These are phyloP conservation scores for Stevia rebaudiana DNA, from an alignment of 140 eudicot genomes.

Conservation along the genomic window DNA sequence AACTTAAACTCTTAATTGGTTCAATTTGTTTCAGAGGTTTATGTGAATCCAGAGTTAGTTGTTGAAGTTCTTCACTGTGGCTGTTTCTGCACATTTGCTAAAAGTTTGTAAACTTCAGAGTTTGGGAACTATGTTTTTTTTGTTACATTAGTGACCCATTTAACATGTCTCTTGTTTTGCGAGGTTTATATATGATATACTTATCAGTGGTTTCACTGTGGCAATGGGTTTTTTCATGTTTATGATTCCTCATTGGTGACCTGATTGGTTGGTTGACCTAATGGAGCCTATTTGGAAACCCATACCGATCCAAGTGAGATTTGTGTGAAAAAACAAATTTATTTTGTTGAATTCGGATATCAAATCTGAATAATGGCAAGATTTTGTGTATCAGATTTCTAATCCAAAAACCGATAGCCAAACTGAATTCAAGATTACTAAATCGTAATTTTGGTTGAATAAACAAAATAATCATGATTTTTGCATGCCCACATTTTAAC, in stretches of 20 bases:
- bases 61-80: constrained; percentile 13
- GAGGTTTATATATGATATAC: constrained; percentile 19
- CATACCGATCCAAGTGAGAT: too few species aligned
- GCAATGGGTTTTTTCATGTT: constrained; percentile 16
- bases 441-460: too few species aligned
- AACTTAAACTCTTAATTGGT: background rate
- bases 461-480: too few species aligned
- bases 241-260: background rate
- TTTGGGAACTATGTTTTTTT: background rate
- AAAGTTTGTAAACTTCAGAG: constrained; percentile 25
- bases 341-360: too few species aligned
- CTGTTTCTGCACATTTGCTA: constrained; percentile 13
- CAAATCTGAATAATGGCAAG: too few species aligned
- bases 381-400: too few species aligned
- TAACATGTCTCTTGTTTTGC: constrained; percentile 18
- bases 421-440: too few species aligned
- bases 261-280: too few species aligned
- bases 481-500: too few species aligned
- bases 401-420: too few species aligned
- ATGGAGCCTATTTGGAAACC: too few species aligned
- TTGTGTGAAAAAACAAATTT: too few species aligned
- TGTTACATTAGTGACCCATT: constrained; percentile 21
- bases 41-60: constrained; percentile 26
- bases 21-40: constrained; percentile 25
- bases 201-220: constrained; percentile 19